Evolutionary conservation across 805 yeast species (phyloP), one percentile per base, ranked within the genome.

Genomic region (Nakazawaea siamensis): DNA sequence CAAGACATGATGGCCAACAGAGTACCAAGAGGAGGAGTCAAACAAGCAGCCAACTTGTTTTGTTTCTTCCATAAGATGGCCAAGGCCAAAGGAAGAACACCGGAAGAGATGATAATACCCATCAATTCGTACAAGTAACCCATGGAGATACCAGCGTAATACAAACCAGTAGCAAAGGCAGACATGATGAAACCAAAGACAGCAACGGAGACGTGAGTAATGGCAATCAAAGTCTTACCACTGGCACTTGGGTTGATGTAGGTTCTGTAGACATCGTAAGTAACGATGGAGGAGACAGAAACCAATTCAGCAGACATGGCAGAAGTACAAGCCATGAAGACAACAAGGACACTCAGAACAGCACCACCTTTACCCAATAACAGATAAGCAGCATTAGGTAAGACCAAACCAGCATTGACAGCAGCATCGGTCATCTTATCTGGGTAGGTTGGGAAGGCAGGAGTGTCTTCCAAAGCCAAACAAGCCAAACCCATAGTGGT

Each of bases 241-340:
- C 70, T 54, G 4, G 95, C 95, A 18, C 64, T 62, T 31, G 94
- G 94, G 50, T 84, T 75, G 49, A 86, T 60, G 58, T 87, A 86
- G 18, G 76, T 70, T 59, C 84, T 75, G 73, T 80, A 87, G 42
- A 87, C 66, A 59, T 87, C 96, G 48, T 84, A 87, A 29, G 95
- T 82, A 64, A 76, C 72, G 41, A 87, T 74, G 2, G 95, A 80
- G 3, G 94, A 81, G 14, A 84, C 88, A 2, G 95, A 81, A 51
- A 87, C 83, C 49, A 87, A 71, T 57, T 87, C 95, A 25, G 95
- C 90, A 21, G 94, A 82, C 71, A 84, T 75, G 18, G 96, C 95
- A 31, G 94, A 81, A 0, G 96, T 87, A 28, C 82, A 90, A 18
- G 96, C 95, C 88, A 85, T 82, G 57, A 87, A 87, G 9, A 86